Conservation (phyloP, 2,329 filamentous ascomycete genomes). For the Scedosporium dehoogii region DNA sequence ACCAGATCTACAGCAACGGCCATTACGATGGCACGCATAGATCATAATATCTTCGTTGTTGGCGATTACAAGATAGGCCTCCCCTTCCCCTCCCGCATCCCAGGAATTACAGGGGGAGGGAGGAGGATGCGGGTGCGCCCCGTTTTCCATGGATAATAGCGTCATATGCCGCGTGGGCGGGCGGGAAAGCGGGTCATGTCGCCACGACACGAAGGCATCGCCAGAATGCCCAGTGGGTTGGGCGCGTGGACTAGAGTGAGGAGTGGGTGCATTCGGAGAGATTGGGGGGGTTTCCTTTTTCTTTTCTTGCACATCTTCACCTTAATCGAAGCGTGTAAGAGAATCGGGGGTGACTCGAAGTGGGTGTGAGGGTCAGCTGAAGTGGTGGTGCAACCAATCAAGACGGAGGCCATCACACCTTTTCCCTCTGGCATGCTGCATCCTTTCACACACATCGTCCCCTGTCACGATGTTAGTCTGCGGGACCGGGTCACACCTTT, state of each 20-base stretch:
- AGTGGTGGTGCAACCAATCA: background rate
- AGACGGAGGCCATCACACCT: background rate
- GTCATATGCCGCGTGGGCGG: background rate
- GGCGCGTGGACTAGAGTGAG: background rate
- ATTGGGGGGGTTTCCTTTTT: background rate
- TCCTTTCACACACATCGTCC: background rate
- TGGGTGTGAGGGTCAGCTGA: background rate
- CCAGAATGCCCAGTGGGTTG: background rate
- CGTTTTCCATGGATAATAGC: background rate
- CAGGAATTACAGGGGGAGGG: background rate
- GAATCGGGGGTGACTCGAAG: background rate
- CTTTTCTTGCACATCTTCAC: background rate
- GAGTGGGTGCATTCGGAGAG: no score
- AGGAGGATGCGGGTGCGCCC: background rate
- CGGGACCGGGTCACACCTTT: background rate
- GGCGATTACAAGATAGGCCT: background rate
- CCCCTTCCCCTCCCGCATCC: background rate
- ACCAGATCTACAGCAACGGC: constrained; percentile 2
- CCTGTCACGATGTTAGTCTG: background rate
- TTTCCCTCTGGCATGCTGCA: background rate
- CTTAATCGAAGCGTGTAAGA: background rate
- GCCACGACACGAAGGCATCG: constrained; percentile 14
- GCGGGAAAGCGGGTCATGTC: background rate
- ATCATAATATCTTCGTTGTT: background rate
- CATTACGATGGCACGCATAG: background rate